These are phyloP conservation scores for Leccinum variicolor DNA, from an alignment of 768 basidiomycete genomes.

Conservation along the genomic window DNA sequence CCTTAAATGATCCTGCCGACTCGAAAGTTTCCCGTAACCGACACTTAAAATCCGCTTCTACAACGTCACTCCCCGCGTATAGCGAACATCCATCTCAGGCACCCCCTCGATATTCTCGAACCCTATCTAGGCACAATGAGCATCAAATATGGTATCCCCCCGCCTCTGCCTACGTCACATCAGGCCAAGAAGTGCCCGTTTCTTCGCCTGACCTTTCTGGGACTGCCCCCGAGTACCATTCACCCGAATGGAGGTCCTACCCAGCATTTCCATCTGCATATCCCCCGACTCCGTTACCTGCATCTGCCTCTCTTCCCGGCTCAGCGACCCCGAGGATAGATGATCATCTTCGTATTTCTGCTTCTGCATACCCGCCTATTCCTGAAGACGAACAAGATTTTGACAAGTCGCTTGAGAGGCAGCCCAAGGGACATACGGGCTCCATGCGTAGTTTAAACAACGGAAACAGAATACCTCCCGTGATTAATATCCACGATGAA, in stretches of 20 bases:
- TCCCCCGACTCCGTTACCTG: conserved; percentile 61
- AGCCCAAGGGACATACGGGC: conserved; percentile 59
- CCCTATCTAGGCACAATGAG: conserved; percentile 11
- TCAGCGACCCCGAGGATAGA: conserved; percentile 7
- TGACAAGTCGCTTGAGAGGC: conserved; percentile 65
- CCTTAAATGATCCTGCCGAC: not conserved
- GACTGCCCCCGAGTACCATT: conserved; percentile 32
- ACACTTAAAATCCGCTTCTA: conserved; percentile 15
- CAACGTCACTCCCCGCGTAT: conserved; percentile 24
- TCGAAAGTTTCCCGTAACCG: conserved; percentile 5
- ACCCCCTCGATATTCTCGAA: conserved; percentile 24
- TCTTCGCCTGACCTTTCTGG: conserved; percentile 11
- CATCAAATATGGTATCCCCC: conserved; percentile 65
- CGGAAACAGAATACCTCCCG: conserved; percentile 31
- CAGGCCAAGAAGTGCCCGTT: conserved; percentile 12
- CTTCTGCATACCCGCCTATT: conserved; percentile 28
- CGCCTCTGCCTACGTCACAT: conserved; percentile 35
- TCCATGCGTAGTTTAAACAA: conserved; percentile 63
- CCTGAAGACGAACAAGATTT: conserved; percentile 59
- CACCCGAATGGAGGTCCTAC: conserved; percentile 72
- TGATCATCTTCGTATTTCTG: conserved; percentile 3
- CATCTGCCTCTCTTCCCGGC: conserved; percentile 32
- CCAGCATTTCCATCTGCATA: conserved; percentile 77
- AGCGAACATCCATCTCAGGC: conserved; percentile 20
- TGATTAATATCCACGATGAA: conserved; percentile 36